A percentile compares a stretch with the other conserved stretches of the same genome.
These are phyloP conservation scores for Inonotus hispidus DNA, from an alignment of 1,284 basidiomycete genomes.

Conservation along the genomic window DNA sequence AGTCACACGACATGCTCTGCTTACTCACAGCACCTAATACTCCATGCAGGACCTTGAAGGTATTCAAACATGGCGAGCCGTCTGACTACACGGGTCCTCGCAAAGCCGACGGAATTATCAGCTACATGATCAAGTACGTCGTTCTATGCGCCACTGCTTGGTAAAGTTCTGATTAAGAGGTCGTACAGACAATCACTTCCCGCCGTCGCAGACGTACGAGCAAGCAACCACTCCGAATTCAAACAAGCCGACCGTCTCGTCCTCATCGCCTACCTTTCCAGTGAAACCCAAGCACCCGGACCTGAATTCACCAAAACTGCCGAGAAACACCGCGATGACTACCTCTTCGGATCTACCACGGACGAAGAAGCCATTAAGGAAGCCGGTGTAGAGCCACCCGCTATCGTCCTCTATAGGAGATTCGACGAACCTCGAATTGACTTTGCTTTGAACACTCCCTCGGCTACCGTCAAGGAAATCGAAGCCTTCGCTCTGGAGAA, in stretches of 20 bases:
- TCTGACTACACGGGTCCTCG: constrained; percentile 84
- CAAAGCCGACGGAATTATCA: constrained; percentile 94
- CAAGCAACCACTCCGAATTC: constrained; percentile 80
- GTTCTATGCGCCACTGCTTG: background rate
- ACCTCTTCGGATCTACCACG: constrained; percentile 84
- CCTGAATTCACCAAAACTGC: constrained; percentile 76
- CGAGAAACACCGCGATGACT: constrained; percentile 86
- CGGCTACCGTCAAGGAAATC: constrained; percentile 57
- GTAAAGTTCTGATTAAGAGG: background rate
- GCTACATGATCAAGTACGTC: constrained; percentile 94
- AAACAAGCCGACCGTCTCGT: constrained; percentile 89
- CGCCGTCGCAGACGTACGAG: constrained; percentile 81
- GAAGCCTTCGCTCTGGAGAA: constrained; percentile 79
- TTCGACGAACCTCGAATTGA: constrained; percentile 85
- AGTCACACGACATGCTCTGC: constrained; percentile 29
- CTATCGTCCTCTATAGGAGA: constrained; percentile 87
- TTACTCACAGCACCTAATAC: constrained; percentile 14
- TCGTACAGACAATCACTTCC: constrained; percentile 82
- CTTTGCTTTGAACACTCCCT: constrained; percentile 63
- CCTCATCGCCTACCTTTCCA: constrained; percentile 78
- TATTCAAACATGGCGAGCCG: constrained; percentile 84
- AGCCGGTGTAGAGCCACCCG: constrained; percentile 73
- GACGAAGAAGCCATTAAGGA: constrained; percentile 65
- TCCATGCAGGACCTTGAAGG: constrained; percentile 68
- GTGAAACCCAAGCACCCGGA: constrained; percentile 60